These are phyloP conservation scores for Boehmeria nivea DNA, from an alignment of 306 rosid species.

Conservation along the genomic window DNA sequence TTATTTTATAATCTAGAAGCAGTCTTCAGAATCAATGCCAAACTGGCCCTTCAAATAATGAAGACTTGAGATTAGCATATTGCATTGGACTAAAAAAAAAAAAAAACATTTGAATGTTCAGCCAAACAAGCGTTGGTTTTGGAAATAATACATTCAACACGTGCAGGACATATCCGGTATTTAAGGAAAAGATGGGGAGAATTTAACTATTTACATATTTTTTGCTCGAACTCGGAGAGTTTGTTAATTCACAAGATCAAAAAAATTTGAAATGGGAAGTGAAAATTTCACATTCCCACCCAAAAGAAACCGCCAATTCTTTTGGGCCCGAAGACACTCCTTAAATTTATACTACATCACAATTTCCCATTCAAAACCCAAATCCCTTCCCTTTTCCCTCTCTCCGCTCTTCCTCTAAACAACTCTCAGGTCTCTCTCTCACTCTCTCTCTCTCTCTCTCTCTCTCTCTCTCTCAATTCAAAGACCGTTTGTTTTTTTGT, in stretches of 20 bases:
- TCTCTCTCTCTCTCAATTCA: neutral
- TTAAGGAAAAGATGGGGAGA: too few species aligned
- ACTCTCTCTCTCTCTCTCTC: slow-evolving; percentile 3
- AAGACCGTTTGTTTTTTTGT: neutral
- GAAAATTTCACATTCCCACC: slow-evolving; percentile 29
- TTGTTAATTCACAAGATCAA: neutral
- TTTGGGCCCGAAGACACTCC: neutral
- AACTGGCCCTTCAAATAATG: too few species aligned
- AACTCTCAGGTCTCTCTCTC: slow-evolving; percentile 28
- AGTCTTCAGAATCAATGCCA: too few species aligned
- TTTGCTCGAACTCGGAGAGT: neutral
- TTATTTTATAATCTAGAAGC: too few species aligned
- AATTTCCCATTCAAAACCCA: neutral
- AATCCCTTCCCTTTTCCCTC: slow-evolving; percentile 16
- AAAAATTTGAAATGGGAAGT: slow-evolving; percentile 15
- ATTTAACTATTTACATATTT: too few species aligned
- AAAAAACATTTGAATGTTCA: too few species aligned
- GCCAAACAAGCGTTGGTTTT: too few species aligned
- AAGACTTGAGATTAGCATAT: too few species aligned
- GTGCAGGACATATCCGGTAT: too few species aligned
- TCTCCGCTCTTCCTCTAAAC: neutral
- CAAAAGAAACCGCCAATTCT: slow-evolving; percentile 23
- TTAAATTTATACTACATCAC: neutral
- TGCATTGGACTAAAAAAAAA: too few species aligned
- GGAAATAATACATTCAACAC: too few species aligned